Conservation (phyloP, 371 early-diverging fungal species). For the Entomophthora muscae region DNA sequence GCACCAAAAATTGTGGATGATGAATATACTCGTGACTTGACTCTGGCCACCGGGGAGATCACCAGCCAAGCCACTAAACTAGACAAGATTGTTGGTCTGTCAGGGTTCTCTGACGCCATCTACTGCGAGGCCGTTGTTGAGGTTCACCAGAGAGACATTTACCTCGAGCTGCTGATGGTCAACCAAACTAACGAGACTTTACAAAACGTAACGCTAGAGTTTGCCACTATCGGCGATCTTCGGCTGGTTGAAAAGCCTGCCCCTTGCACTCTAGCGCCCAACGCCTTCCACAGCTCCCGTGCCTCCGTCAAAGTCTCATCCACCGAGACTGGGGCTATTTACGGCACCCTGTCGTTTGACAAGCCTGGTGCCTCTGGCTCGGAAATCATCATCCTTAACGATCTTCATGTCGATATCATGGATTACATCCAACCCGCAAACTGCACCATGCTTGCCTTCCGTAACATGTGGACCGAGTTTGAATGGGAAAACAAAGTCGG, state of each 20-base stretch:
- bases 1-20: background rate
- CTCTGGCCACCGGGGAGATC: slow-evolving; percentile 63
- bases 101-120: slow-evolving; percentile 94
- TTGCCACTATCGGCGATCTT: slow-evolving; percentile 92
- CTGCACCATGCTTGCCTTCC: slow-evolving; percentile 86
- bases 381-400: slow-evolving; percentile 72
- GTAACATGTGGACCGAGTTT: slow-evolving; percentile 94
- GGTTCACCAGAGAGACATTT: slow-evolving; percentile 92
- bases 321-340: slow-evolving; percentile 93
- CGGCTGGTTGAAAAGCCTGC: slow-evolving; percentile 88
- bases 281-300: slow-evolving; percentile 82
- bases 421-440: slow-evolving; percentile 90
- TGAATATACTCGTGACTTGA: slow-evolving; percentile 67
- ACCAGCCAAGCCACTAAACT: slow-evolving; percentile 70
- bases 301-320: slow-evolving; percentile 93
- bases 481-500: slow-evolving; percentile 99
- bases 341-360: slow-evolving; percentile 94
- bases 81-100: slow-evolving; percentile 86
- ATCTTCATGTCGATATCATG: slow-evolving; percentile 96
- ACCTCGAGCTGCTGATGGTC: slow-evolving; percentile 92
- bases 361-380: slow-evolving; percentile 53
- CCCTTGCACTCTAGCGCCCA: slow-evolving; percentile 81
- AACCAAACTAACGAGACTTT: slow-evolving; percentile 95
- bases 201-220: slow-evolving; percentile 92
- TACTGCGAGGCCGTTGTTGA: slow-evolving; percentile 97